A percentile compares a stretch with the other conserved stretches of the same genome.
Evolutionary conservation across 768 basidiomycete species (phyloP).

Genomic region (Cyclocybe cylindracea): DNA sequence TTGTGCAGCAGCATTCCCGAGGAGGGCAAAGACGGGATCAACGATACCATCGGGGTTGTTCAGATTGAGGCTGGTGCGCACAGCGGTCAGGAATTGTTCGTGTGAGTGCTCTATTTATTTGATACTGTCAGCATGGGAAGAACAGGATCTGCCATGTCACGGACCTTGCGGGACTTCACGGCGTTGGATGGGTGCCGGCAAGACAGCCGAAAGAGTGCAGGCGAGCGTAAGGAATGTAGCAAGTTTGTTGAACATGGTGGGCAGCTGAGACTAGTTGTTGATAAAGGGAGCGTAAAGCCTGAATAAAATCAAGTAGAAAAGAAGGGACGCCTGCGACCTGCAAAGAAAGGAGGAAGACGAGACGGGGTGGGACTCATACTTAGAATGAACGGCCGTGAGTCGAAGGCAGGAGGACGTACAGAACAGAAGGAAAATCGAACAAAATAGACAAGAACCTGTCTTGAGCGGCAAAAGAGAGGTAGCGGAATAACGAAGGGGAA

Average conservation of each 20-base stretch:
- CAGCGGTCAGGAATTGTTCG: slow-evolving; percentile 53
- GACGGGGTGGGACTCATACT: background rate
- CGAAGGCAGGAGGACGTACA: slow-evolving; percentile 6
- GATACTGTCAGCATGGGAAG: slow-evolving; percentile 6
- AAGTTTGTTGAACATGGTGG: slow-evolving; percentile 24
- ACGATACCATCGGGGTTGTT: slow-evolving; percentile 62
- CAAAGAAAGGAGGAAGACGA: background rate
- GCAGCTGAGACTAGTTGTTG: slow-evolving; percentile 11
- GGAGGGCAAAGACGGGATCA: slow-evolving; percentile 65
- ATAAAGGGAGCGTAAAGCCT: slow-evolving; percentile 12
- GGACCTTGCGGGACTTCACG: slow-evolving; percentile 71
- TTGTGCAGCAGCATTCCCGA: slow-evolving; percentile 66
- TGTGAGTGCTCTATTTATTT: slow-evolving; percentile 60
- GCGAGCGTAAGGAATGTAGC: slow-evolving; percentile 33
- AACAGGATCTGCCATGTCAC: slow-evolving; percentile 7
- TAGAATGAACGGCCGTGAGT: background rate
- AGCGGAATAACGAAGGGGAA: slow-evolving; percentile 25
- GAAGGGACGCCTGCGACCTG: slow-evolving; percentile 32
- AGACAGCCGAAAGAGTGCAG: slow-evolving; percentile 22
- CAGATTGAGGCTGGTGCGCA: slow-evolving; percentile 44
- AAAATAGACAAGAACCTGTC: slow-evolving; percentile 52
- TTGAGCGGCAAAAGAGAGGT: slow-evolving; percentile 43
- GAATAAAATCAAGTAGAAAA: slow-evolving; percentile 17
- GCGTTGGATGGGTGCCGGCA: slow-evolving; percentile 42
- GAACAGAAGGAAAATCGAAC: slow-evolving; percentile 27